These are phyloP conservation scores for Croton setiger DNA, from an alignment of 441 rosid species.

Conservation along the genomic window DNA sequence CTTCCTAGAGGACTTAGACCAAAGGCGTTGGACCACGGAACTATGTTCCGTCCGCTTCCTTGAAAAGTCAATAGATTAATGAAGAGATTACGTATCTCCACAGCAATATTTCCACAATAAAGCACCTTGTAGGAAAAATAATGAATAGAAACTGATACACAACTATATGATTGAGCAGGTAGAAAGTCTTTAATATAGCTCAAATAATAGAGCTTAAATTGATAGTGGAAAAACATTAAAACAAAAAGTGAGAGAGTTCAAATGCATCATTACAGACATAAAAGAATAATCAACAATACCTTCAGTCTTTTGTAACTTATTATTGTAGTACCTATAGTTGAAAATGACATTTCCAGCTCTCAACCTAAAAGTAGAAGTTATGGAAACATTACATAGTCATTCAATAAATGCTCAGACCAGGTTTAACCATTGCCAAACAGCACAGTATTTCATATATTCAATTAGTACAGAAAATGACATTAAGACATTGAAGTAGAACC, in stretches of 20 bases:
- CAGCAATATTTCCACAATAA: background rate
- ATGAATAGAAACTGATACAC: background rate
- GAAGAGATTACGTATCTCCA: background rate
- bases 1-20: background rate
- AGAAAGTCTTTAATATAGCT: background rate
- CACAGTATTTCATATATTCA: slow-evolving; percentile 7
- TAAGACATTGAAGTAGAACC: background rate
- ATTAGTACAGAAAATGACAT: background rate
- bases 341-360: slow-evolving; percentile 93
- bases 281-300: slow-evolving; percentile 44
- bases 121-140: background rate
- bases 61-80: background rate
- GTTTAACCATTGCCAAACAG: background rate
- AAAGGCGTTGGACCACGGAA: background rate
- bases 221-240: background rate
- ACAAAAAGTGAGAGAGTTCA: background rate
- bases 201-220: background rate
- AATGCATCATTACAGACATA: background rate
- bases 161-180: background rate
- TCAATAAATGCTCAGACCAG: slow-evolving; percentile 15
- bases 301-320: slow-evolving; percentile 89
- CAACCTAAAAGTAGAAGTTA: slow-evolving; percentile 58
- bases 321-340: slow-evolving; percentile 88
- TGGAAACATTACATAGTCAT: background rate
- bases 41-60: background rate